Conservation (phyloP, 2,329 filamentous ascomycete species). For the Trichoderma koningiopsis region DNA sequence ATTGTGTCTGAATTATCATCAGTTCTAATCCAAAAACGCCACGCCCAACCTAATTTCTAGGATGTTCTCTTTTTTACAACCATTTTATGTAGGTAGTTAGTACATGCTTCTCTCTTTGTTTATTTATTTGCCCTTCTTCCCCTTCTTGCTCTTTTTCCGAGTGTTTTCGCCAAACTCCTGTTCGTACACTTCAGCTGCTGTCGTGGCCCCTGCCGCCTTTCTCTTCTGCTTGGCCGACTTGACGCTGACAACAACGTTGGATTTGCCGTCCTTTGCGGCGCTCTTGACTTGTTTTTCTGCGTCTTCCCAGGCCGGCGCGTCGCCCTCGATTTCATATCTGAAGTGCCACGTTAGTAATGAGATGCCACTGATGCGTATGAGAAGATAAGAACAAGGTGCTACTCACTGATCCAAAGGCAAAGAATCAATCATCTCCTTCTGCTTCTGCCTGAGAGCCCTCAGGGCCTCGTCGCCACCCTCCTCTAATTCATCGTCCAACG, state of each 20-base stretch:
- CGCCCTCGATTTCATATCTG: slow-evolving; percentile 67
- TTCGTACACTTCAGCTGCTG: slow-evolving; percentile 66
- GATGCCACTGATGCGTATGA: slow-evolving; percentile 9
- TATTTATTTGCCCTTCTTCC: slow-evolving; percentile 33
- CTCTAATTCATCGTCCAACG: slow-evolving; percentile 78
- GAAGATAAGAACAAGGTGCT: not conserved
- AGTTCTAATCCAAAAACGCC: slow-evolving; percentile 21
- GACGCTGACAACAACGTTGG: slow-evolving; percentile 72
- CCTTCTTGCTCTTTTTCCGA: slow-evolving; percentile 58
- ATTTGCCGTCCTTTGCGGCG: slow-evolving; percentile 56
- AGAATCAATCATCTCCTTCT: slow-evolving; percentile 86
- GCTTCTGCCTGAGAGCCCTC: slow-evolving; percentile 71
- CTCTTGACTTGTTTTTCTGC: slow-evolving; percentile 74
- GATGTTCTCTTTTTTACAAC: not conserved
- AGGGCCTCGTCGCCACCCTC: slow-evolving; percentile 80
- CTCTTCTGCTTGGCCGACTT: slow-evolving; percentile 77
- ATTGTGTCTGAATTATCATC: not conserved
- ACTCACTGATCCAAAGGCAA: slow-evolving; percentile 74
- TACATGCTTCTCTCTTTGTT: not conserved
- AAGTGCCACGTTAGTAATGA: not conserved
- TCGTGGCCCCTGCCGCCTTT: slow-evolving; percentile 59
- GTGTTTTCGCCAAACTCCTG: slow-evolving; percentile 59
- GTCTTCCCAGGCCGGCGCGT: slow-evolving; percentile 64
- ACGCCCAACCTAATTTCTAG: slow-evolving; percentile 11
- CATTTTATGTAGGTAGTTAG: not conserved